Evolutionary conservation across 257 asterid species (phyloP), one percentile per base, ranked within the genome.

Genomic region (Scutellaria barbata): DNA sequence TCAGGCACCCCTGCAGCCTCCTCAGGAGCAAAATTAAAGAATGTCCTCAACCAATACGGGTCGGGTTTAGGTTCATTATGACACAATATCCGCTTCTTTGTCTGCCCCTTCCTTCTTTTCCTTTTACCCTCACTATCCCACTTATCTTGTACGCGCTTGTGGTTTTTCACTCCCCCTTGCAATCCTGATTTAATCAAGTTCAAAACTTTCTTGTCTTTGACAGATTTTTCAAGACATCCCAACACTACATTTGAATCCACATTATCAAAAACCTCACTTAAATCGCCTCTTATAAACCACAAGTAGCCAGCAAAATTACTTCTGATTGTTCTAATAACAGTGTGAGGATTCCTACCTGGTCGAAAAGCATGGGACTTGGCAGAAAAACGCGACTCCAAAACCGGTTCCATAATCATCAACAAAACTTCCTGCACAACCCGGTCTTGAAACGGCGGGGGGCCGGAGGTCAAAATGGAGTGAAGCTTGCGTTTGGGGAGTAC

Each of bases 241-340:
- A 84, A 70, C 1, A 87, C 83, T 20, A 84, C 72, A 83, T 89
- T 67, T 5, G 41, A 73, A 79, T 84, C 87, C 8, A 84, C 67
- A 68, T 56, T 71, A 52, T 81, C 74, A 30, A 86, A 58, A 70
- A 92, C 64, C 71, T 78, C 88, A 75, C 95, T 85, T 35, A 91
- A 64, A 84, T 94, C 99, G 35, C 96, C 96, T 77, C 86, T 83
- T 39, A 91, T 75, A 79, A 91, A 94, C 99, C 99, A 94, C 88
- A 94, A 82, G 56, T 94, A 94, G 37, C 98, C 99, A 17, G 98
- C 98, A 76, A 89, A 94, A 74, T 88, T 92, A 76, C 98, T 91
- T 83, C 99, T 81, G 64, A 94, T 85, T 10, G 99, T 91, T 82
- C 98, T 83, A 74, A 94, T 84, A 6, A 89, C 98, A 12, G 96